Evolutionary conservation across 257 asterid genomes (phyloP).

Genomic region (Fraxinus quadrangulata): DNA sequence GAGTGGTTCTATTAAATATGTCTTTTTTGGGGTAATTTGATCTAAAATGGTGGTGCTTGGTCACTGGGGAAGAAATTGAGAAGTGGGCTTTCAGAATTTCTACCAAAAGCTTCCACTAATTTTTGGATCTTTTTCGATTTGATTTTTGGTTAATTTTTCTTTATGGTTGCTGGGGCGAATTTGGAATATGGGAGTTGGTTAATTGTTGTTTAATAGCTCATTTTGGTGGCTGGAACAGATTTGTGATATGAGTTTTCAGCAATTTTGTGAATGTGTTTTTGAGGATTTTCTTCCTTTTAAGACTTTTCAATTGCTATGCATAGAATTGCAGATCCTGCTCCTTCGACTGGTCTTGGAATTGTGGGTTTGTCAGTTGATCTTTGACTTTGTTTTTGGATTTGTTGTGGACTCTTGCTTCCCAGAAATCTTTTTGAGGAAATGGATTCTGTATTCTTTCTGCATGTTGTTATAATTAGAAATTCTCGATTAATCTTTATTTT

Average conservation of each 20-base stretch:
- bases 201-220: neutral
- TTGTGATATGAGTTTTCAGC: neutral
- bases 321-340: neutral
- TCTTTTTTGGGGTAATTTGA: neutral
- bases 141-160: neutral
- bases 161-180: constrained; percentile 15
- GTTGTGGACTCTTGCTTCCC: constrained; percentile 4
- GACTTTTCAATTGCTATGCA: too few relatives aligned
- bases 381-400: neutral
- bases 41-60: constrained; percentile 32
- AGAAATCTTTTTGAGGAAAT: neutral
- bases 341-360: constrained; percentile 6
- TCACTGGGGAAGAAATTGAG: constrained; percentile 4
- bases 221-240: neutral
- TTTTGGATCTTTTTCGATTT: constrained; percentile 22
- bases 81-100: constrained; percentile 34
- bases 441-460: neutral
- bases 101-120: constrained; percentile 13
- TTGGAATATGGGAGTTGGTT: neutral
- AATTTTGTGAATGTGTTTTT: constrained; percentile 22
- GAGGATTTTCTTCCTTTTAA: neutral
- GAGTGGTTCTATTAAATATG: constrained; percentile 2
- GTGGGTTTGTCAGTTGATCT: constrained; percentile 17
- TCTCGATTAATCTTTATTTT: constrained; percentile 10
- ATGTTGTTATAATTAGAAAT: neutral